Base-by-base conservation (phyloP, 495 filamentous ascomycete species). In the Astrothelium subdiscretum region DNA sequence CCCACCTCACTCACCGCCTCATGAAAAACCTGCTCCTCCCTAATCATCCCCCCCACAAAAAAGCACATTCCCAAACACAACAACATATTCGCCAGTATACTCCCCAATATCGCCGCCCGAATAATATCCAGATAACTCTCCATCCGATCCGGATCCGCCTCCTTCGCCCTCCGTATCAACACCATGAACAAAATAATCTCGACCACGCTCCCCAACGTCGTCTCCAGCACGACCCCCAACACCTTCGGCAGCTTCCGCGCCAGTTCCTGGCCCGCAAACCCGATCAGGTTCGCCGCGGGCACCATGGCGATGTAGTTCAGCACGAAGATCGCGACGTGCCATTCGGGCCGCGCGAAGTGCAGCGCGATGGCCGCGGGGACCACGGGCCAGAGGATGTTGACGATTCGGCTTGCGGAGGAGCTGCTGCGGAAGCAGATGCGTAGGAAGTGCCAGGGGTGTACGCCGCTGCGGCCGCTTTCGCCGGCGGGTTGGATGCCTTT, bases 251-350 rank as follows among this genome's bases (percentile, higher is more conserved):
- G 32, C 62, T 69, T 94, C 64, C 87, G 80, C 1, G 88, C 86
- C 63, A 95, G 73, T 70, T 95, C 88, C 66, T 89, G 84, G 5
- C 89, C 88, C 5, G 88, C 87, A 69, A 96, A 96, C 0, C 90
- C 90, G 31, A 96, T 79, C 58, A 96, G 72, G 66, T 96, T 96
- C 52, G 91, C 92, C 32, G 86, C 85, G 2, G 91, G 92, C 3
- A 96, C 81, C 86, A 97, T 97, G 58, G 85, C 87, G 38, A 90
- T 79, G 57, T 90, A 90, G 58, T 85, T 87, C 65, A 88, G 80
- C 40, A 82, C 73, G 73, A 90, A 91, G 20, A 89, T 78, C 75
- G 79, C 81, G 6, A 87, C 71, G 64, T 88, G 79, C 67, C 67
- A 69, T 18, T 90, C 80, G 0, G 80, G 80, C 27, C 79, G 79